Base-by-base conservation (phyloP, 2,329 filamentous ascomycete species). In the Fusarium domesticum region DNA sequence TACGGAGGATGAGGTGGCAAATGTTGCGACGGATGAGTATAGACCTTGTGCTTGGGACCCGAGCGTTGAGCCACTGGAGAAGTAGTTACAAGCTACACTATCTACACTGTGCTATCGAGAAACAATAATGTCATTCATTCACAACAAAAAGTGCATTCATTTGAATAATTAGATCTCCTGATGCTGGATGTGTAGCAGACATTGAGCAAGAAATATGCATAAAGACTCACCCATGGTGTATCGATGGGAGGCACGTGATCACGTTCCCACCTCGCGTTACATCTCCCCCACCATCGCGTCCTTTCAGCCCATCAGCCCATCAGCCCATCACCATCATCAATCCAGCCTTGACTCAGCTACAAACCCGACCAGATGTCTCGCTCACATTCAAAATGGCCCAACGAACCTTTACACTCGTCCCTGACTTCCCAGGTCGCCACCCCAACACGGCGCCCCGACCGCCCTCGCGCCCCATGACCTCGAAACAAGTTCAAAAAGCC, bases 21-120 rank as follows among this genome's bases (percentile, higher is more conserved):
- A 63, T 35, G 51, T 82, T 18, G 70, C 75, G 44, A 77, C 74
- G 1, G 64, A 64, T 3, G 73, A 77, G 45, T 81, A 82, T 48
- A 66, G 69, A n/a, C 74, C 75, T 5, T 73, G 75, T 51, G 69
- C 71, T 35, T 83, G 79, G 79, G 77, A 82, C 57, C 79, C 79
- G 2, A 74, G 76, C 3, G 63, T 71, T 33, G 66, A 68, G 50
- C 55, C 65, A n/a, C 50, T 80, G 18, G 73, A 78, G 4, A 67
- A 64, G 46, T 68, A 61, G 45, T 32, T 38, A 23, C 18, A n/a
- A 15, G 16, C 16, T 8, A 15, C 31, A 33, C 14, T 33, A 15
- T n/a, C n/a, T n/a, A 33, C 11, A 16, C 16, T 16, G 11, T 8
- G 14, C 14, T 28, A 12, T 5, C 23, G 14, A 28, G 10, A 28